Percentiles rank a stretch among this genome's conserved stretches.
Evolutionary conservation across 116 monocot species (phyloP).

Genomic region (Phalaenopsis hybrid): DNA sequence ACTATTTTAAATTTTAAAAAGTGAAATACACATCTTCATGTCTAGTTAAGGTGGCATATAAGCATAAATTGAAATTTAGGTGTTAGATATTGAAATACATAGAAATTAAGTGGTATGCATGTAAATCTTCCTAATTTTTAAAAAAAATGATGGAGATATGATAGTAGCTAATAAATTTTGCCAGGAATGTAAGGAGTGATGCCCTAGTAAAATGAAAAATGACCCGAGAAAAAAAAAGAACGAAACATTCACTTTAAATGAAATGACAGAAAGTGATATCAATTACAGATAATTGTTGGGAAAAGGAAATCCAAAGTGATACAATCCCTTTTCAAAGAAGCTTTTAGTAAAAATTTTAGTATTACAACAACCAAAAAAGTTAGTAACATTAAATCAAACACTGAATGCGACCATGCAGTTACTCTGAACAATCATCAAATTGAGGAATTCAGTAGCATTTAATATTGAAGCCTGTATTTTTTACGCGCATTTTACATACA

Average conservation of each 20-base stretch:
- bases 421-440: constrained; percentile 4
- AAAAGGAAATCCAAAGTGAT: background rate
- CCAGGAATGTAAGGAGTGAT: background rate
- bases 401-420: background rate
- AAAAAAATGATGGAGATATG: background rate
- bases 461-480: background rate
- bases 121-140: no score
- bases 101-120: no score
- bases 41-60: no score
- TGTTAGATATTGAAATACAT: no score
- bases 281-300: background rate
- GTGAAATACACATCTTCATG: no score
- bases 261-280: background rate
- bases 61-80: no score
- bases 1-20: no score
- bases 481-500: no score
- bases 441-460: background rate
- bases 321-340: background rate
- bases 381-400: background rate
- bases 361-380: background rate
- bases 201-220: background rate
- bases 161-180: background rate
- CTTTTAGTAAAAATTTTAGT: background rate
- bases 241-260: background rate
- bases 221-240: background rate